These are phyloP conservation scores for Sarocladium brachiariae DNA, from an alignment of 2,329 filamentous ascomycete genomes.

Conservation along the genomic window DNA sequence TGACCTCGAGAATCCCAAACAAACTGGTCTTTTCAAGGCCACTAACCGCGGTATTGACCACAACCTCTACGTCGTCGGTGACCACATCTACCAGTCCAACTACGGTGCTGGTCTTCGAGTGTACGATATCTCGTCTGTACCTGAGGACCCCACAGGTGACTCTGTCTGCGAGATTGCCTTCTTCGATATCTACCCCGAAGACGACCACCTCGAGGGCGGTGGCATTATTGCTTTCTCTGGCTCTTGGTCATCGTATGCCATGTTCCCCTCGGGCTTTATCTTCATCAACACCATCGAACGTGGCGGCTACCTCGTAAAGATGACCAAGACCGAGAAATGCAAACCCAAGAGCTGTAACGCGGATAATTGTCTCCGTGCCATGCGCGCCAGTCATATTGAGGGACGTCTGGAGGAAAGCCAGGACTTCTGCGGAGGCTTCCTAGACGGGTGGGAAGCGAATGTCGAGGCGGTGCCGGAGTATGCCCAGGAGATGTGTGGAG, in stretches of 20 bases:
- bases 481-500: constrained; percentile 15
- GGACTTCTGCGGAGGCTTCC: constrained; percentile 17
- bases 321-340: constrained; percentile 18
- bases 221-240: constrained; percentile 30
- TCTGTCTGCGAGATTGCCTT: constrained; percentile 35
- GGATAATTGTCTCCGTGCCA: constrained; percentile 18
- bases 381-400: constrained; percentile 13
- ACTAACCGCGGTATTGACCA: constrained; percentile 33
- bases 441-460: constrained; percentile 14
- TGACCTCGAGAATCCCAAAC: constrained; percentile 31
- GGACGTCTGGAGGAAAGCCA: constrained; percentile 17
- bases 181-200: constrained; percentile 42
- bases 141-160: constrained; percentile 28
- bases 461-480: constrained; percentile 16
- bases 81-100: constrained; percentile 37
- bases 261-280: constrained; percentile 33
- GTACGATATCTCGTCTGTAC: constrained; percentile 24
- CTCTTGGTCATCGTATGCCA: constrained; percentile 38
- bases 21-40: constrained; percentile 34
- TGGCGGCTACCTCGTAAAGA: constrained; percentile 31
- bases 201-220: constrained; percentile 31
- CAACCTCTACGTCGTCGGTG: constrained; percentile 37
- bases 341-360: constrained; percentile 17
- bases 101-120: constrained; percentile 36
- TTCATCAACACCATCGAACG: constrained; percentile 37